These are phyloP conservation scores for Ambrosiella cleistominuta DNA, from an alignment of 2,329 filamentous ascomycete species.

Conservation along the genomic window DNA sequence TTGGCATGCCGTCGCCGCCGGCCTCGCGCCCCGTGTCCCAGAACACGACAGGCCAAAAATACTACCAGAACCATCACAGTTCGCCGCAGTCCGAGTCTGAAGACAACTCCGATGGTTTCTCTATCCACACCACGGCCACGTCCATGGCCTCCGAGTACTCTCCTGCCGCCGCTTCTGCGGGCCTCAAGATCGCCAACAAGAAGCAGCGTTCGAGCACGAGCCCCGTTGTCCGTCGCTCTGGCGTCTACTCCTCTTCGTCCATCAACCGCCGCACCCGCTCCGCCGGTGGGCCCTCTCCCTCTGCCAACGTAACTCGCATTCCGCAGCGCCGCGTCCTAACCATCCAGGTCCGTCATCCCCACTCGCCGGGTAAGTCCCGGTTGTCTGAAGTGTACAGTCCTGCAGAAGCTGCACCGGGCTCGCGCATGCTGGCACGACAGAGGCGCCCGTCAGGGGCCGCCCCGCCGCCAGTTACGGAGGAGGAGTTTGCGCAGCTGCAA, in stretches of 20 bases:
- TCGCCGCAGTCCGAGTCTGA: slow-evolving; percentile 1
- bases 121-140: slow-evolving; percentile 2
- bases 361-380: slow-evolving; percentile 3
- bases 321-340: slow-evolving; percentile 9
- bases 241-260: background rate
- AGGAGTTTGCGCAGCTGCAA: slow-evolving; percentile 7
- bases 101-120: slow-evolving; percentile 2
- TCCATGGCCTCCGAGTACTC: slow-evolving; percentile 3
- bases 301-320: background rate
- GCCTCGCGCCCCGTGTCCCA: slow-evolving; percentile 8
- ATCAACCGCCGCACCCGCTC: background rate
- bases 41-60: background rate
- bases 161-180: background rate
- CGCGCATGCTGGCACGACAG: background rate
- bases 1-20: slow-evolving; percentile 10
- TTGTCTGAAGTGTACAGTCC: slow-evolving; percentile 7
- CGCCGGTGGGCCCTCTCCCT: background rate
- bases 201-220: background rate
- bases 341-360: slow-evolving; percentile 11
- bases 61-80: background rate
- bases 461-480: slow-evolving; percentile 6
- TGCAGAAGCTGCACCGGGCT: background rate
- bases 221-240: slow-evolving; percentile 4
- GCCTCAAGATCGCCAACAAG: background rate
- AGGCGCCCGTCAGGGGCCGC: background rate